phyloP scores from a whole-genome alignment of 2,329 filamentous ascomycete species.

The Fusarium cyanostomum region DNA sequence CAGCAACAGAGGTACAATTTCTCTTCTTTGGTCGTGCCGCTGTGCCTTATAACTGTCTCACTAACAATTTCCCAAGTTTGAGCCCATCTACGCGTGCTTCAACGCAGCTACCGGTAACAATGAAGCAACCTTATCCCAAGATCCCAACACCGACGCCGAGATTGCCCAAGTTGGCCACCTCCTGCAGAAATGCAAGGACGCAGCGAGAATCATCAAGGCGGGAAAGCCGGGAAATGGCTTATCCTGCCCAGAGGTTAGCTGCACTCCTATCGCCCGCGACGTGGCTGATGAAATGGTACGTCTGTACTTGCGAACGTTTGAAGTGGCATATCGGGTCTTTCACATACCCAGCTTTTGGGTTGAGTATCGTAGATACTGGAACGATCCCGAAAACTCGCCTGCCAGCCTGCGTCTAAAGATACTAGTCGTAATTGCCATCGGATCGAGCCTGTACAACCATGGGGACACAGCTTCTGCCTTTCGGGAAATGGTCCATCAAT shows the following conservation, averaged over 20 bases:
- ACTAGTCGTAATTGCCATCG: slow-evolving; percentile 53
- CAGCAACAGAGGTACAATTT: background rate
- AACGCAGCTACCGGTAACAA: background rate
- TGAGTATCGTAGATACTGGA: slow-evolving; percentile 60
- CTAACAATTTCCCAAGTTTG: background rate
- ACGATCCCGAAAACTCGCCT: slow-evolving; percentile 40
- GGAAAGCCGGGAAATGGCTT: background rate
- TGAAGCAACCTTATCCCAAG: background rate
- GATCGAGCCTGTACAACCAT: slow-evolving; percentile 47
- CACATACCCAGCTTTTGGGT: slow-evolving; percentile 62
- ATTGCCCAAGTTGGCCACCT: background rate
- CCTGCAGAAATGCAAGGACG: slow-evolving; percentile 1
- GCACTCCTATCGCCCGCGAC: background rate
- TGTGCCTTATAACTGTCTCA: background rate
- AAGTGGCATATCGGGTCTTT: slow-evolving; percentile 61
- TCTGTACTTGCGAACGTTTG: slow-evolving; percentile 60
- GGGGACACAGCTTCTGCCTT: slow-evolving; percentile 37
- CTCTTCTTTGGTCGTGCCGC: background rate
- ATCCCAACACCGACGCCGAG: background rate
- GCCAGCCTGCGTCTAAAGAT: slow-evolving; percentile 47
- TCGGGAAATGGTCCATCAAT: slow-evolving; percentile 46
- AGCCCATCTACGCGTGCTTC: background rate
- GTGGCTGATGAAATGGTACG: background rate
- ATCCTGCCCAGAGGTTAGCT: background rate
- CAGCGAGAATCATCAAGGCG: background rate